phyloP scores from a whole-genome alignment of 1,284 basidiomycete species.

The Ceratobasidium theobromae region DNA sequence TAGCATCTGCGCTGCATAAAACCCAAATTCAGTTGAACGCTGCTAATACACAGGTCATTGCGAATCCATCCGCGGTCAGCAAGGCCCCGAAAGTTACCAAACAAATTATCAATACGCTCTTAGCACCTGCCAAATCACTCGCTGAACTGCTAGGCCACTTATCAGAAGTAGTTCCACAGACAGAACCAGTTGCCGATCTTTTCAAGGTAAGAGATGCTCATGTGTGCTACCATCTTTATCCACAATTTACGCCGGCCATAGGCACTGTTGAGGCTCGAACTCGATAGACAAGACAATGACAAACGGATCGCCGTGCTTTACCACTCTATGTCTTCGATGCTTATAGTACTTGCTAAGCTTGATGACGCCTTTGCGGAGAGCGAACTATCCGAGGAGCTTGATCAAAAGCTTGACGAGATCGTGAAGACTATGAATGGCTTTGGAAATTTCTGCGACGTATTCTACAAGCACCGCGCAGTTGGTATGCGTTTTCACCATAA shows the following conservation, averaged over 20 bases:
- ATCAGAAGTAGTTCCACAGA: constrained; percentile 5
- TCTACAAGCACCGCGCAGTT: constrained; percentile 22
- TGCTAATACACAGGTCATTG: not conserved
- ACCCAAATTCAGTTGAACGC: constrained; percentile 8
- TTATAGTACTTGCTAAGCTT: constrained; percentile 8
- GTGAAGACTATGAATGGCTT: constrained; percentile 17
- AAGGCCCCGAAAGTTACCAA: constrained; percentile 18
- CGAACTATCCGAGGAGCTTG: not conserved
- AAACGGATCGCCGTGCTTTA: constrained; percentile 17
- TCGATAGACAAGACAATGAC: constrained; percentile 26
- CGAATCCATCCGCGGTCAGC: constrained; percentile 1
- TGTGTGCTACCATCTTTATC: not conserved
- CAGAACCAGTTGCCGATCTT: constrained; percentile 16
- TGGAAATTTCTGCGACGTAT: constrained; percentile 27
- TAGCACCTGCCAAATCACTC: constrained; percentile 13
- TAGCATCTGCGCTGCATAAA: not conserved
- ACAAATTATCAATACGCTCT: constrained; percentile 9
- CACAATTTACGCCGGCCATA: not conserved
- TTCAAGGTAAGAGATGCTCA: constrained; percentile 1
- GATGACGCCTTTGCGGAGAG: not conserved
- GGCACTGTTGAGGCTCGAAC: constrained; percentile 14
- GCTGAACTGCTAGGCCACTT: not conserved
- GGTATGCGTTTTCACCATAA: not conserved
- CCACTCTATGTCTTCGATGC: constrained; percentile 24
- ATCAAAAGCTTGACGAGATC: constrained; percentile 23